phyloP scores from a whole-genome alignment of 352 stramenopile species.

The Pythium rhizo-oryzae region DNA sequence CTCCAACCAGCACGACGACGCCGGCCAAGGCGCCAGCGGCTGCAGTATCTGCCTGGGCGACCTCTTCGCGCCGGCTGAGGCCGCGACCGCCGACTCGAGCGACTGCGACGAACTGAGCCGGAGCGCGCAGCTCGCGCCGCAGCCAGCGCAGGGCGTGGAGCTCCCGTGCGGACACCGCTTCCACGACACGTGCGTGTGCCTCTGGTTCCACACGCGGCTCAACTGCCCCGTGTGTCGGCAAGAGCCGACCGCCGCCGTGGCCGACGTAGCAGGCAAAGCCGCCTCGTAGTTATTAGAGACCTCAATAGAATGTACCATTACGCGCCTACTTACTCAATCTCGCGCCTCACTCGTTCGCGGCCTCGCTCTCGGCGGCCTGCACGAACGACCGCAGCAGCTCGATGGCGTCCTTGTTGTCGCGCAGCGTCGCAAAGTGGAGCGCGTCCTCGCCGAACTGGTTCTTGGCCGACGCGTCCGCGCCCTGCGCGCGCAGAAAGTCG shows the following conservation, averaged over 20 bases:
- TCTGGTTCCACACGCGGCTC: conserved; percentile 63
- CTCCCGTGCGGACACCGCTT: conserved; percentile 71
- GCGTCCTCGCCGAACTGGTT: conserved; percentile 72
- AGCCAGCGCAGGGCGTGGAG: conserved; percentile 32
- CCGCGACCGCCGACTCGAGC: background rate
- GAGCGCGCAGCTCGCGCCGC: background rate
- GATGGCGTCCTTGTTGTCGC: conserved; percentile 55
- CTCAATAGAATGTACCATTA: background rate
- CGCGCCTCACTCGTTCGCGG: background rate
- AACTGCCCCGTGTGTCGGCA: conserved; percentile 65
- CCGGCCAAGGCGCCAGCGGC: conserved; percentile 5
- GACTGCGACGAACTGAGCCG: background rate
- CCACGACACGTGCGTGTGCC: conserved; percentile 73
- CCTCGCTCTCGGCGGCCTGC: background rate
- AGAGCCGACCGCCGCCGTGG: background rate
- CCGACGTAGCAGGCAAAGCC: no score
- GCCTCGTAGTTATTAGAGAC: no score
- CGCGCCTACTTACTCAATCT: background rate
- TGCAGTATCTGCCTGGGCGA: conserved; percentile 67
- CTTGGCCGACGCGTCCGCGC: conserved; percentile 51
- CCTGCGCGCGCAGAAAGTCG: conserved; percentile 49
- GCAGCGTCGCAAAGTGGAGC: conserved; percentile 62
- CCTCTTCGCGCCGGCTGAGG: conserved; percentile 17
- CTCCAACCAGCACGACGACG: background rate
- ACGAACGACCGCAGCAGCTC: conserved; percentile 38